phyloP scores from a whole-genome alignment of 2,329 filamentous ascomycete genomes.

The Pseudocercospora cruenta region DNA sequence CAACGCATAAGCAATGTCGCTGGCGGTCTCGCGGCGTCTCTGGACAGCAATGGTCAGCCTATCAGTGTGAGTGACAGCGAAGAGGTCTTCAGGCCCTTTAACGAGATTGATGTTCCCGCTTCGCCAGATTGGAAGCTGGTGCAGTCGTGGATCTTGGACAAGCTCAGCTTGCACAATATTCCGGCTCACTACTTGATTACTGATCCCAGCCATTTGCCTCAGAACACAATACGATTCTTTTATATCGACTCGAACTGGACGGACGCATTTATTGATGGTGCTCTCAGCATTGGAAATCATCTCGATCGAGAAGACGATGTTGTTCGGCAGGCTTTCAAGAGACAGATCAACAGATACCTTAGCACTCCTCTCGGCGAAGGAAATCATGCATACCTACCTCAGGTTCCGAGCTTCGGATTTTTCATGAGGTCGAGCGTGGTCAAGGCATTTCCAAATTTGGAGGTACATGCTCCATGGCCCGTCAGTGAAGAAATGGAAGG shows the following conservation, averaged over 20 bases:
- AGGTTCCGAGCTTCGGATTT: constrained; percentile 13
- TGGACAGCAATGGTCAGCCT: too few relatives aligned
- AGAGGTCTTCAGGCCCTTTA: constrained; percentile 10
- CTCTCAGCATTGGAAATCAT: constrained; percentile 19
- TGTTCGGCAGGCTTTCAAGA: constrained; percentile 10
- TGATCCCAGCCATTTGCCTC: constrained; percentile 9
- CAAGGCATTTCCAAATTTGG: constrained; percentile 5
- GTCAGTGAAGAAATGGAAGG: constrained; percentile 1
- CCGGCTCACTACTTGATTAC: constrained; percentile 18
- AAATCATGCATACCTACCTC: not conserved
- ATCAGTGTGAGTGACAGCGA: not conserved
- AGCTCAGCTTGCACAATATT: constrained; percentile 14
- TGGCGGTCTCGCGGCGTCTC: not conserved
- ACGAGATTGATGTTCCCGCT: constrained; percentile 10
- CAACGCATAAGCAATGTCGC: not conserved
- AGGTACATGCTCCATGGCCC: constrained; percentile 9
- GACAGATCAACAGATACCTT: constrained; percentile 1
- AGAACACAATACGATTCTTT: constrained; percentile 18
- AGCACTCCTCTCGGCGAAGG: not conserved
- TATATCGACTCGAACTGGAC: constrained; percentile 19
- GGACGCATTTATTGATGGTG: constrained; percentile 20
- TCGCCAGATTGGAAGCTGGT: constrained; percentile 14
- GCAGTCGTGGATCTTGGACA: constrained; percentile 18
- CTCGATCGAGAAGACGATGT: constrained; percentile 12
- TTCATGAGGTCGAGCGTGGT: constrained; percentile 6